Conservation (phyloP, 441 rosid genomes). For the Pelargonium fulgidum region DNA sequence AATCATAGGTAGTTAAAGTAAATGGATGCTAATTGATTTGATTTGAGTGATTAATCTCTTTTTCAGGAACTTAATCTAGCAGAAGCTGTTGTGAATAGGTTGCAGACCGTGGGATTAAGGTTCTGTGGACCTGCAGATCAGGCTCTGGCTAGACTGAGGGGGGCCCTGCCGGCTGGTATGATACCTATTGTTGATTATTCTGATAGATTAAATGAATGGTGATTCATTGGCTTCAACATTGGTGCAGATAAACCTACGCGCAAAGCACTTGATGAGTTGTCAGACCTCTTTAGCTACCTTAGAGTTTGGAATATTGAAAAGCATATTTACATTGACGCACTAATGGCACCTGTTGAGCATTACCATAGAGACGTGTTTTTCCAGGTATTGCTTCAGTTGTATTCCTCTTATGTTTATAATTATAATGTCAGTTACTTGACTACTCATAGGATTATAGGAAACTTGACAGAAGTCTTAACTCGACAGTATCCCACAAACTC, state of each 20-base stretch:
- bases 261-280: conserved; percentile 86
- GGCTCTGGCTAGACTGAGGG: conserved; percentile 90
- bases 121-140: conserved; percentile 90
- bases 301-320: conserved; percentile 79
- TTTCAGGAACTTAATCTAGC: conserved; percentile 82
- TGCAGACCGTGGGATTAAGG: conserved; percentile 86
- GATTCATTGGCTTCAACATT: conserved; percentile 15
- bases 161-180: conserved; percentile 84
- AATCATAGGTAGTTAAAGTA: background rate
- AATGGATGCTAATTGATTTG: conserved; percentile 8
- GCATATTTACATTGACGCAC: conserved; percentile 63
- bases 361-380: conserved; percentile 78
- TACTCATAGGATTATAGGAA: background rate
- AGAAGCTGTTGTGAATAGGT: conserved; percentile 85
- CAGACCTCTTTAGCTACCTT: conserved; percentile 63
- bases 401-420: background rate
- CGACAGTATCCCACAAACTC: background rate
- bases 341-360: conserved; percentile 87
- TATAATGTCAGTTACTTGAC: too few relatives aligned
- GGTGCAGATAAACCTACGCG: conserved; percentile 63
- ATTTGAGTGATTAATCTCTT: conserved; percentile 19
- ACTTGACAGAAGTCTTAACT: background rate
- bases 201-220: conserved; percentile 9
- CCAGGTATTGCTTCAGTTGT: conserved; percentile 46
- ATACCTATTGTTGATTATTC: conserved; percentile 14